phyloP scores from a whole-genome alignment of 148 eudicot genomes.

The Tetragonia tetragonoides region DNA sequence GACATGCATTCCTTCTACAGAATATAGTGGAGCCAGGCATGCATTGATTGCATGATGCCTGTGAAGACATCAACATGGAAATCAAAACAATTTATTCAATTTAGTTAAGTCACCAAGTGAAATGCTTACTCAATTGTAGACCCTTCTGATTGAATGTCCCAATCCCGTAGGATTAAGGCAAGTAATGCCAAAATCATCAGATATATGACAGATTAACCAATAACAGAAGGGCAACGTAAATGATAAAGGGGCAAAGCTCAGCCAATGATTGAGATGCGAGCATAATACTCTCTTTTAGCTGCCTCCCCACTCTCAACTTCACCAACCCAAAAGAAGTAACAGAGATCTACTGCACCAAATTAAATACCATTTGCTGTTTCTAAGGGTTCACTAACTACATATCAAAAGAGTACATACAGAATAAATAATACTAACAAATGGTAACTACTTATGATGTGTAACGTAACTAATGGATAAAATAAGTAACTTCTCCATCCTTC shows the following conservation, averaged over 20 bases:
- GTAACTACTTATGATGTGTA: constrained; percentile 3
- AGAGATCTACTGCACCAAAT: not conserved
- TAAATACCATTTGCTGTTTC: constrained; percentile 2
- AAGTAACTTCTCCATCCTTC: not conserved
- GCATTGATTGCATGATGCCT: constrained; percentile 90
- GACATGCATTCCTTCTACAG: constrained; percentile 96
- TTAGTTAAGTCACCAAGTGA: not conserved
- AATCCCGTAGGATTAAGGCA: not conserved
- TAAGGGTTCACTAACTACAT: not conserved
- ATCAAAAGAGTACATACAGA: not conserved
- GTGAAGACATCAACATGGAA: constrained; percentile 17
- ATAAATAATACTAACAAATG: not conserved
- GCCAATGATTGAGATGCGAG: not conserved
- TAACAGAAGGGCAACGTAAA: not conserved
- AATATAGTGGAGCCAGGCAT: constrained; percentile 90
- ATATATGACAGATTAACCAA: not conserved
- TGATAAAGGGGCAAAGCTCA: not conserved
- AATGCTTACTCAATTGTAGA: not conserved
- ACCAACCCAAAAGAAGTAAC: not conserved
- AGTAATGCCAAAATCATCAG: not conserved
- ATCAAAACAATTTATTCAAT: constrained; percentile 1
- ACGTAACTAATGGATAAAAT: not conserved
- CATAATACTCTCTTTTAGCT: not conserved
- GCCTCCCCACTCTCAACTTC: not conserved
- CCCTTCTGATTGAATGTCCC: not conserved